These are phyloP conservation scores for Schrenkiella parvula DNA, from an alignment of 345 rosid species.

Conservation along the genomic window DNA sequence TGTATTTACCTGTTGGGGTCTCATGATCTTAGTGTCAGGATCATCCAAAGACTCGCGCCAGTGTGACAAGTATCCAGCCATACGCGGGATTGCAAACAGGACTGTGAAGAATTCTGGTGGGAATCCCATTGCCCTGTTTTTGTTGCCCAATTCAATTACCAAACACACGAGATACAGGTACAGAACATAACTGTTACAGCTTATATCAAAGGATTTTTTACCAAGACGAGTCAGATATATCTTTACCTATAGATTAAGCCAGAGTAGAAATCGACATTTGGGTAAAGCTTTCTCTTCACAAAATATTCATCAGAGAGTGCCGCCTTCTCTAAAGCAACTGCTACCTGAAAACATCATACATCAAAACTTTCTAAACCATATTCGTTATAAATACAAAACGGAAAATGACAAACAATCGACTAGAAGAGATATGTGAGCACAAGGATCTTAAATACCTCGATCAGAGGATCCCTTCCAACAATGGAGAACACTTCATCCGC, in stretches of 20 bases:
- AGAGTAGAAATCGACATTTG: conserved; percentile 97
- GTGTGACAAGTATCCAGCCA: conserved; percentile 96
- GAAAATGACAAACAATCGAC: neutral
- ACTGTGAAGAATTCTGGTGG: conserved; percentile 96
- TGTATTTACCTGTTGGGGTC: conserved; percentile 82
- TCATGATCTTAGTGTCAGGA: conserved; percentile 96
- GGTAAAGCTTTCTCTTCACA: conserved; percentile 87
- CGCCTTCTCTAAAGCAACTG: conserved; percentile 90
- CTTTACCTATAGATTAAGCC: conserved; percentile 88
- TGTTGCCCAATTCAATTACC: neutral
- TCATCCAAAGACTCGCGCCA: conserved; percentile 96
- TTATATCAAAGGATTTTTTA: neutral
- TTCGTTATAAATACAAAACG: neutral
- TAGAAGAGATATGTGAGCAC: neutral
- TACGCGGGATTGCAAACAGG: conserved; percentile 90
- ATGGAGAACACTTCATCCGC: conserved; percentile 97
- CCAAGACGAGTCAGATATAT: neutral
- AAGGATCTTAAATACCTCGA: conserved; percentile 57
- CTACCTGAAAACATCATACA: conserved; percentile 54
- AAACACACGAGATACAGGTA: neutral
- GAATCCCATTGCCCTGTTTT: conserved; percentile 90
- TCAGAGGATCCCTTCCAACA: conserved; percentile 96
- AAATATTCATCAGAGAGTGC: conserved; percentile 93
- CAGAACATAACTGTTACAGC: neutral
- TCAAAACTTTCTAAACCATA: neutral